These are phyloP conservation scores for Neofusicoccum sp. DNA, from an alignment of 2,329 filamentous ascomycete species.

Conservation along the genomic window DNA sequence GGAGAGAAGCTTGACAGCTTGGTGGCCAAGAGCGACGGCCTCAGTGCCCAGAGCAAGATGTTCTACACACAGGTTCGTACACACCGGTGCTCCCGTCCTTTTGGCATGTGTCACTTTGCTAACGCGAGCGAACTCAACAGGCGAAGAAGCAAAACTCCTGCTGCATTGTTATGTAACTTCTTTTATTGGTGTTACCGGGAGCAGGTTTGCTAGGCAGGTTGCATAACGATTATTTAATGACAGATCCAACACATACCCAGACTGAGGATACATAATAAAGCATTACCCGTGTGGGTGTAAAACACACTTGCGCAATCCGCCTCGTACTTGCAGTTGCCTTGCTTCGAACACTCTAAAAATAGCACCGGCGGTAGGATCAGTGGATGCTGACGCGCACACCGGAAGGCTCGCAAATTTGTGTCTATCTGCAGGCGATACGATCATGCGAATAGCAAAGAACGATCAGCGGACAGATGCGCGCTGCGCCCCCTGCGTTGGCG, in stretches of 20 bases:
- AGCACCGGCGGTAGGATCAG: background rate
- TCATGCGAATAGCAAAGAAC: background rate
- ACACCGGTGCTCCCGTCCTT: background rate
- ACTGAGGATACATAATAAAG: constrained; percentile 14
- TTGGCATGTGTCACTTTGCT: constrained; percentile 4
- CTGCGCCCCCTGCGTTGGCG: background rate
- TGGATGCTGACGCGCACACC: constrained; percentile 1
- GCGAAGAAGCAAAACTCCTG: constrained; percentile 63
- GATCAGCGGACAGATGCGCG: background rate
- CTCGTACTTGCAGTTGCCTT: background rate
- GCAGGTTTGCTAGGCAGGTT: constrained; percentile 11
- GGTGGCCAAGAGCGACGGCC: constrained; percentile 86
- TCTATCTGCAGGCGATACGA: background rate
- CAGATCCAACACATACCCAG: constrained; percentile 18
- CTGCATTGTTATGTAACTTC: constrained; percentile 53
- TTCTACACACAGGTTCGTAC: constrained; percentile 75
- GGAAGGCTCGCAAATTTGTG: background rate
- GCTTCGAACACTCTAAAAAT: background rate
- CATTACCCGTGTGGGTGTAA: background rate
- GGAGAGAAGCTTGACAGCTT: constrained; percentile 96
- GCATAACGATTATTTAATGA: constrained; percentile 19
- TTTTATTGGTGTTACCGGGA: constrained; percentile 10
- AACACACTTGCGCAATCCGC: background rate
- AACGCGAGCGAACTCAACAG: constrained; percentile 25
- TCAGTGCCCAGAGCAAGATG: constrained; percentile 94